Conservation (phyloP, 768 basidiomycete species). For the Cystofilobasidium bisporidii region DNA sequence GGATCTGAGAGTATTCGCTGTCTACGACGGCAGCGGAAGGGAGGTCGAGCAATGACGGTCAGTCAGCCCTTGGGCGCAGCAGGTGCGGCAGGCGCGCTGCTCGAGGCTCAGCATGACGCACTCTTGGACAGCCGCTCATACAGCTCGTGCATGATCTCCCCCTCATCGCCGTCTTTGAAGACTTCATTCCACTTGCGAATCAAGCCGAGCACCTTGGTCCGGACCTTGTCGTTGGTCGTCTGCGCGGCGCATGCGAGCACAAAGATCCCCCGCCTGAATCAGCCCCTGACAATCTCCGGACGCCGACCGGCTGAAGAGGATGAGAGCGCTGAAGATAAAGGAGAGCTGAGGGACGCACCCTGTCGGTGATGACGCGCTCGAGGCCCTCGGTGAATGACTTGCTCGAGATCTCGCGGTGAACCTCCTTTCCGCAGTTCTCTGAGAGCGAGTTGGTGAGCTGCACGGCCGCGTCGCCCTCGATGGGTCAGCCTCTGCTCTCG, state of each 20-base stretch:
- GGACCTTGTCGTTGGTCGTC: slow-evolving; percentile 89
- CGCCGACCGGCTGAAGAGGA: too few species aligned
- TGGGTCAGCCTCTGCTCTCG: too few species aligned
- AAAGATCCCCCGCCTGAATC: background rate
- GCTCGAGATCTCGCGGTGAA: slow-evolving; percentile 79
- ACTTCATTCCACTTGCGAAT: slow-evolving; percentile 76
- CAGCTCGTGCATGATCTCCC: slow-evolving; percentile 86
- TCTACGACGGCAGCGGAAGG: background rate
- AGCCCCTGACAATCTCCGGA: too few species aligned
- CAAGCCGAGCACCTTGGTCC: slow-evolving; percentile 57
- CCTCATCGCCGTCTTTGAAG: slow-evolving; percentile 58
- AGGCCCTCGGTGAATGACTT: slow-evolving; percentile 82
- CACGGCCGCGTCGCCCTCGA: too few species aligned
- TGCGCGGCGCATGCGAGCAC: slow-evolving; percentile 36
- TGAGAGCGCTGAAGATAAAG: too few species aligned
- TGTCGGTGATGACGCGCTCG: slow-evolving; percentile 76
- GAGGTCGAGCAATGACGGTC: background rate
- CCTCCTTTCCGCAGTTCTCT: slow-evolving; percentile 74
- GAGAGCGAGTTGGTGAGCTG: slow-evolving; percentile 72
- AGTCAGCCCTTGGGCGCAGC: too few species aligned
- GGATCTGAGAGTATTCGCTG: slow-evolving; percentile 16
- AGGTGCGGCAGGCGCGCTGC: too few species aligned
- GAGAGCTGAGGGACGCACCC: slow-evolving; percentile 47
- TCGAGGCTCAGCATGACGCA: slow-evolving; percentile 39
- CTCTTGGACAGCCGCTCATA: slow-evolving; percentile 77